phyloP scores from a whole-genome alignment of 31 red algal species.

The Odonthalia washingtoniensis region DNA sequence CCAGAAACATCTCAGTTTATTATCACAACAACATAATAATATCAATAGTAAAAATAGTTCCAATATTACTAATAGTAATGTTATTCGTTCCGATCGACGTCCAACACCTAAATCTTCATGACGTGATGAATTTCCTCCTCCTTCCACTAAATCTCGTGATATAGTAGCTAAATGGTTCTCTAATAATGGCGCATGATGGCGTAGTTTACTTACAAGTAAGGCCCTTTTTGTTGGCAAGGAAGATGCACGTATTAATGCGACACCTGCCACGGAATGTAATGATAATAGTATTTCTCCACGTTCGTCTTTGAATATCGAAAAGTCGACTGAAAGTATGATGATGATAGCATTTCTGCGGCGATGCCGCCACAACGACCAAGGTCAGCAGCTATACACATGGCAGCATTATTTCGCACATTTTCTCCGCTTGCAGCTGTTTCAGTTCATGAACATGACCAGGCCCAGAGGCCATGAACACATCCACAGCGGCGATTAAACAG shows the following conservation, averaged over 20 bases:
- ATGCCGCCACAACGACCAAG: no score
- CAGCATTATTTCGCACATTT: no score
- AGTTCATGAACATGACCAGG: no score
- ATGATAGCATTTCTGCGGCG: no score
- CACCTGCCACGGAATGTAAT: constrained; percentile 12
- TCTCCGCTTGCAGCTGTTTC: no score
- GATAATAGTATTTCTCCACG: constrained; percentile 48
- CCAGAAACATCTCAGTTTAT: no score
- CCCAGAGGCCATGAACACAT: no score
- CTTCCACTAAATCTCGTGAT: constrained; percentile 41
- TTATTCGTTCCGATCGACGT: constrained; percentile 1
- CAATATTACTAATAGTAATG: no score
- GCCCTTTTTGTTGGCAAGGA: constrained; percentile 43
- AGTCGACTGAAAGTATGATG: constrained; percentile 61
- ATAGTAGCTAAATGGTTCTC: constrained; percentile 32
- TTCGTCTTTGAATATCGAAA: constrained; percentile 61
- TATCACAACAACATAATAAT: no score
- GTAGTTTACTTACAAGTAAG: constrained; percentile 51
- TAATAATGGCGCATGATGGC: constrained; percentile 30
- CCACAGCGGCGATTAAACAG: no score
- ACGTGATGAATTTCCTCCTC: constrained; percentile 28
- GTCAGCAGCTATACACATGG: no score
- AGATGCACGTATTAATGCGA: constrained; percentile 31
- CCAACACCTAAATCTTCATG: neutral
- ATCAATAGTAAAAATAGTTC: no score